Percentiles rank a stretch among this genome's conserved stretches.
Evolutionary conservation across 306 rosid species (phyloP).

Genomic region (Cicer cuneatum): DNA sequence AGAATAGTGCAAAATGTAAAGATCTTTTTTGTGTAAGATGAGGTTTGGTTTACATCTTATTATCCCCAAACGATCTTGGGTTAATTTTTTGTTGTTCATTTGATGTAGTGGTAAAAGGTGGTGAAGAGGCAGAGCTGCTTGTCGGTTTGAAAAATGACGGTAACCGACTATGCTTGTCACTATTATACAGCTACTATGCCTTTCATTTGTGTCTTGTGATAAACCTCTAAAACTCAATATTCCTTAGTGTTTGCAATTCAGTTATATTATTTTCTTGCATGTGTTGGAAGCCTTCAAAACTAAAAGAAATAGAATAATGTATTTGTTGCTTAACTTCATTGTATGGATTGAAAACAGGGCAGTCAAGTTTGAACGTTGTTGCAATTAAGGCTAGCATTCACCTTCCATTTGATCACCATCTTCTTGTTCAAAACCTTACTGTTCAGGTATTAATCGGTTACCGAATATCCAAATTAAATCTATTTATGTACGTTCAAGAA

Average conservation of each 20-base stretch:
- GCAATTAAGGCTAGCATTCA: slow-evolving; percentile 88
- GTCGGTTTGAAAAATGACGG: slow-evolving; percentile 26
- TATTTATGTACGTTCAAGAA: slow-evolving; percentile 16
- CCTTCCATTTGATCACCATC: slow-evolving; percentile 71
- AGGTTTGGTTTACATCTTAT: not conserved
- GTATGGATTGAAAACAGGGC: slow-evolving; percentile 8
- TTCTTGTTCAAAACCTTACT: slow-evolving; percentile 91
- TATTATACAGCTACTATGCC: not conserved
- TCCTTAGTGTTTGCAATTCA: not conserved
- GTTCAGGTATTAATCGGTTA: slow-evolving; percentile 59
- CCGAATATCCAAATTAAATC: not conserved
- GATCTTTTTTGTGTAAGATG: not conserved
- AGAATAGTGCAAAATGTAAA: slow-evolving; percentile 15
- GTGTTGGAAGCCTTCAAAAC: not conserved
- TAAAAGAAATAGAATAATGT: not conserved
- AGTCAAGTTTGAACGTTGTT: slow-evolving; percentile 54
- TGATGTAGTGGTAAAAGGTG: slow-evolving; percentile 13
- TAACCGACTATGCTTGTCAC: not conserved
- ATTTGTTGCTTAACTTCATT: not conserved
- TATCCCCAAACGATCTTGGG: not conserved
- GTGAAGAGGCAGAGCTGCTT: slow-evolving; percentile 29
- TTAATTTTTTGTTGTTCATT: not conserved
- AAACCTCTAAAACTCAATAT: not conserved
- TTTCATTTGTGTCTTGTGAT: not conserved
- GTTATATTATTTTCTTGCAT: not conserved